Evolutionary conservation across 2,329 filamentous ascomycete species (phyloP).

Genomic region (Neocatenulostroma microsporum): DNA sequence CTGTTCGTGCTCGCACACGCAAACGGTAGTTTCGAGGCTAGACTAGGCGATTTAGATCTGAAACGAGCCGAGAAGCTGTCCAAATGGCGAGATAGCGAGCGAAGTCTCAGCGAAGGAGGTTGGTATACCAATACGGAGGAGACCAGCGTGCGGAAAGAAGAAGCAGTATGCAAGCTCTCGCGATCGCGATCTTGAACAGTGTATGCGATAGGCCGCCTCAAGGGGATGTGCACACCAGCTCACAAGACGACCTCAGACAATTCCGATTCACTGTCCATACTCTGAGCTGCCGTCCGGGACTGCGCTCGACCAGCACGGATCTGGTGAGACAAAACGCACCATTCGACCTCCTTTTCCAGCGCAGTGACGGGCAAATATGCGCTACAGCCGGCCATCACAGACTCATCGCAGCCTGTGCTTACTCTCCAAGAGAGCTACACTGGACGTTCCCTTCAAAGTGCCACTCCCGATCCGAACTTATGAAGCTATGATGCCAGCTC

Average conservation of each 20-base stretch:
- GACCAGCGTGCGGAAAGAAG: constrained; percentile 7
- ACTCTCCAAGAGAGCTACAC: constrained; percentile 20
- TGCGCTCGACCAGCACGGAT: too few species aligned
- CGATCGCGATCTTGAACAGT: constrained; percentile 2
- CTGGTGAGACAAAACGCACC: too few species aligned
- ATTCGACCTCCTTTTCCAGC: too few species aligned
- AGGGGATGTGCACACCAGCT: too few species aligned
- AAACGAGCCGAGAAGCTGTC: constrained; percentile 36
- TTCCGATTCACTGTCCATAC: too few species aligned
- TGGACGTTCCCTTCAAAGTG: constrained; percentile 30
- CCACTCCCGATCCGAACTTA: constrained; percentile 29
- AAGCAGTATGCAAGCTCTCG: constrained; percentile 22
- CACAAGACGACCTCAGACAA: too few species aligned
- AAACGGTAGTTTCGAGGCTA: constrained; percentile 28
- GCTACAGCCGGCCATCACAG: too few species aligned
- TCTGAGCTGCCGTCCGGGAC: too few species aligned
- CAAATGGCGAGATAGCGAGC: constrained; percentile 37
- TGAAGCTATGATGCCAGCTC: constrained; percentile 26
- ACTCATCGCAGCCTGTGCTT: too few species aligned
- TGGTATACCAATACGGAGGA: constrained; percentile 33
- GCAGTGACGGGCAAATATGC: too few species aligned
- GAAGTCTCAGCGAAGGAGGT: constrained; percentile 29
- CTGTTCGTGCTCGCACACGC: constrained; percentile 31
- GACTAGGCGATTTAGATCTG: constrained; percentile 41
- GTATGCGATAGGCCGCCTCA: too few species aligned